These are phyloP conservation scores for Austroboletus festivus DNA, from an alignment of 768 basidiomycete genomes.

Conservation along the genomic window DNA sequence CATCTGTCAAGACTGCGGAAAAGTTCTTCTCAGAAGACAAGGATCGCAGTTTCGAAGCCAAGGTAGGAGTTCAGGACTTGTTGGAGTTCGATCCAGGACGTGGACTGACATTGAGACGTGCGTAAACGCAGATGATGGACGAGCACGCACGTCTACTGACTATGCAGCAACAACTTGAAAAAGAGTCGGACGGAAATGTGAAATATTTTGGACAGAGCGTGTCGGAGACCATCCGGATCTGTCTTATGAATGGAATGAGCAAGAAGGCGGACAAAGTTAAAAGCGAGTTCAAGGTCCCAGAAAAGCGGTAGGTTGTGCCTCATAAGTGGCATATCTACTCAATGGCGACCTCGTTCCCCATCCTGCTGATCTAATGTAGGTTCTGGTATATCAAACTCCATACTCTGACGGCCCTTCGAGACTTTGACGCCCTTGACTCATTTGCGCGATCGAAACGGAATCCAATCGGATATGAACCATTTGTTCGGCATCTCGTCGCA, in stretches of 20 bases:
- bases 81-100: background rate
- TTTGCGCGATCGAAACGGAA: constrained; percentile 87
- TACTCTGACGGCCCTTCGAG: constrained; percentile 70
- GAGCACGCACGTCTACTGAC: constrained; percentile 75
- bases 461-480: constrained; percentile 94
- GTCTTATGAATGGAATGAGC: constrained; percentile 72
- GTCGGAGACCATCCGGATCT: constrained; percentile 80
- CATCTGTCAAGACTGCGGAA: constrained; percentile 75
- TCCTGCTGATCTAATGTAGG: constrained; percentile 37
- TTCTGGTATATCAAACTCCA: constrained; percentile 94
- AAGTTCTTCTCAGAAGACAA: constrained; percentile 97
- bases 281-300: constrained; percentile 89
- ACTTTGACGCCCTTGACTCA: constrained; percentile 82
- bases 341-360: too few species aligned
- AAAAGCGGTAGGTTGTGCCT: constrained; percentile 68
- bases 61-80: constrained; percentile 44
- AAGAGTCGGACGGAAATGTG: constrained; percentile 76
- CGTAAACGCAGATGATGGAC: constrained; percentile 87
- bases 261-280: constrained; percentile 90
- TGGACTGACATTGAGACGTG: background rate
- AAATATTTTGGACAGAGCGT: constrained; percentile 80
- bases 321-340: too few species aligned
- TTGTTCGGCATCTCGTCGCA: constrained; percentile 74
- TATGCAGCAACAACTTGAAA: constrained; percentile 84
- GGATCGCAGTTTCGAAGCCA: constrained; percentile 86